Conservation (phyloP, 352 stramenopile genomes). For the Phytophthora tentaculata region DNA sequence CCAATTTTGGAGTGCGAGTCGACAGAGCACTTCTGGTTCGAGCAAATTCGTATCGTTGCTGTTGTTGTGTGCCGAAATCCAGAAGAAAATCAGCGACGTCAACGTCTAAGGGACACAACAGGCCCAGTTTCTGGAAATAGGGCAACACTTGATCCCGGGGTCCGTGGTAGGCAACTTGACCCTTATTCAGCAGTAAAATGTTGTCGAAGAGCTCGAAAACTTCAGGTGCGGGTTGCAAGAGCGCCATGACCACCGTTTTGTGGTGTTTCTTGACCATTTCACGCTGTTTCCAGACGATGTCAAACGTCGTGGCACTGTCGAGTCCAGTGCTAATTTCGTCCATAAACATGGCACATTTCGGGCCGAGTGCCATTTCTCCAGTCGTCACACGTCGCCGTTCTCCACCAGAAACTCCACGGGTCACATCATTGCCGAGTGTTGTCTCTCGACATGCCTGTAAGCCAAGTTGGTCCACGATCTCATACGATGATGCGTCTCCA, state of each 20-base stretch:
- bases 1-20: not conserved
- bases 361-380: slow-evolving; percentile 8
- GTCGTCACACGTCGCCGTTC: slow-evolving; percentile 4
- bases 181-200: slow-evolving; percentile 62
- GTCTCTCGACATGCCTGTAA: slow-evolving; percentile 49
- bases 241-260: slow-evolving; percentile 52
- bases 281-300: slow-evolving; percentile 54
- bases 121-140: slow-evolving; percentile 41
- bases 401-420: slow-evolving; percentile 63
- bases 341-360: slow-evolving; percentile 1
- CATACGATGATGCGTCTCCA: slow-evolving; percentile 26
- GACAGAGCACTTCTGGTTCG: not conserved
- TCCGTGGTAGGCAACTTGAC: slow-evolving; percentile 75
- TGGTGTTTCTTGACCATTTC: slow-evolving; percentile 23
- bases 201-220: slow-evolving; percentile 83
- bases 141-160: slow-evolving; percentile 17
- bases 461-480: slow-evolving; percentile 40
- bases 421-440: slow-evolving; percentile 48
- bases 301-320: slow-evolving; percentile 18
- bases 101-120: slow-evolving; percentile 25
- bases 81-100: slow-evolving; percentile 43
- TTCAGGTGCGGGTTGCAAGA: slow-evolving; percentile 89
- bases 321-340: slow-evolving; percentile 16
- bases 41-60: slow-evolving; percentile 15
- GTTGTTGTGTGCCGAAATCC: slow-evolving; percentile 34